phyloP scores from a whole-genome alignment of 257 asterid genomes.

The Ligustrum vulgare region DNA sequence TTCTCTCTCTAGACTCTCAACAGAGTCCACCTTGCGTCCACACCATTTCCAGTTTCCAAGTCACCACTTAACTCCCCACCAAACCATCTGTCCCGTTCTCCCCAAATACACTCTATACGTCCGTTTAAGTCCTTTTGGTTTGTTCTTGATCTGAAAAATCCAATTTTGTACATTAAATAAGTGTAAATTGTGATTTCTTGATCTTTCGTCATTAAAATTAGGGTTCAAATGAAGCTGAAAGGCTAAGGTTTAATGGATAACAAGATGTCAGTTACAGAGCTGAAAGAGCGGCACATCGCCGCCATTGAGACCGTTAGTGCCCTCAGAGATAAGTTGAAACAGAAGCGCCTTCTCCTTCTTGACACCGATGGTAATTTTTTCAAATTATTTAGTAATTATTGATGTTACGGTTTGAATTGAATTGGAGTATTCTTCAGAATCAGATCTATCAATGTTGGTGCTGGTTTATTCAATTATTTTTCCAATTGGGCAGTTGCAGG shows the following conservation, averaged over 20 bases:
- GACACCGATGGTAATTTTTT: constrained; percentile 71
- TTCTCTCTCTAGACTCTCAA: constrained; percentile 21
- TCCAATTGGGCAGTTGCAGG: constrained; percentile 58
- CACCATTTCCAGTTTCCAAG: constrained; percentile 12
- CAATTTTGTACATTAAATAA: background rate
- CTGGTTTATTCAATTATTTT: background rate
- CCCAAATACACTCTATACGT: background rate
- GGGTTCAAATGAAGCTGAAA: constrained; percentile 33
- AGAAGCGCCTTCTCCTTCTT: constrained; percentile 74
- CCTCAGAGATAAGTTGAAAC: constrained; percentile 72
- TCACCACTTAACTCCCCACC: constrained; percentile 9
- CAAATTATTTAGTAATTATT: background rate
- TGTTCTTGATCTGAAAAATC: background rate
- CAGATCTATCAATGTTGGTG: constrained; percentile 42
- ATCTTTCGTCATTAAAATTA: constrained; percentile 1
- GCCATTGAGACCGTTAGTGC: constrained; percentile 76
- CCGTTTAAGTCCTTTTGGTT: background rate
- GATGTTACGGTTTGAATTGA: constrained; percentile 18
- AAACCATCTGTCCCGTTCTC: background rate
- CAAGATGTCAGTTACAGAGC: constrained; percentile 75
- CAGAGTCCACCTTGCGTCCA: constrained; percentile 28
- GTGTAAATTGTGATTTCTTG: constrained; percentile 1
- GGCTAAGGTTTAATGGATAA: constrained; percentile 7
- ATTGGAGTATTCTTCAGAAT: constrained; percentile 24
- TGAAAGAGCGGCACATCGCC: constrained; percentile 88